phyloP scores from a whole-genome alignment of 805 yeast genomes.

The Candida ascalaphidarum region DNA sequence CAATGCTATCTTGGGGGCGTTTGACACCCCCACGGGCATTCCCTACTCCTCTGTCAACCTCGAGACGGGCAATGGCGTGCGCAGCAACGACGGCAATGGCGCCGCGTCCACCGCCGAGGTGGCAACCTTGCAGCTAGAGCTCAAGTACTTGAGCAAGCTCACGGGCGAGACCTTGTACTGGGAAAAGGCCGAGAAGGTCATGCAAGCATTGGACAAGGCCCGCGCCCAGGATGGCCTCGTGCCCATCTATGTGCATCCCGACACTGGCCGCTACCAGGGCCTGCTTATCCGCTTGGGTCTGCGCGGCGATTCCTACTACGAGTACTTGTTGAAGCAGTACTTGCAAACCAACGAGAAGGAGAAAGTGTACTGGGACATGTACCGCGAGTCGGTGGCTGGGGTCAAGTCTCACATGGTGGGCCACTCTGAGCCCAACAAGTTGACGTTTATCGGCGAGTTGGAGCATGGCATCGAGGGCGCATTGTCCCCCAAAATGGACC shows the following conservation, averaged over 20 bases:
- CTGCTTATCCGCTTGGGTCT: slow-evolving; percentile 71
- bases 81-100: slow-evolving; percentile 59
- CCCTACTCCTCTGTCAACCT: slow-evolving; percentile 79
- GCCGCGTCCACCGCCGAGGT: slow-evolving; percentile 88
- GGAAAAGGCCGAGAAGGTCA: slow-evolving; percentile 69
- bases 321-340: slow-evolving; percentile 78
- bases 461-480: slow-evolving; percentile 57
- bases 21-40: slow-evolving; percentile 55
- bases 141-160: slow-evolving; percentile 69
- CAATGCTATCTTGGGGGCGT: slow-evolving; percentile 62
- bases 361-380: slow-evolving; percentile 59
- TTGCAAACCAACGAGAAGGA: slow-evolving; percentile 63
- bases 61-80: slow-evolving; percentile 49
- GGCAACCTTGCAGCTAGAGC: slow-evolving; percentile 78
- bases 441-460: slow-evolving; percentile 71
- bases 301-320: slow-evolving; percentile 90
- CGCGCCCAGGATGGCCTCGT: slow-evolving; percentile 67
- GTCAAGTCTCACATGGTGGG: slow-evolving; percentile 59
- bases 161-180: slow-evolving; percentile 78
- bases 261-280: slow-evolving; percentile 62
- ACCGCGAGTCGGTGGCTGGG: slow-evolving; percentile 69
- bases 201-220: slow-evolving; percentile 59
- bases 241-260: slow-evolving; percentile 74
- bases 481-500: slow-evolving; percentile 77
- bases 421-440: slow-evolving; percentile 51